Evolutionary conservation across 371 early-diverging fungal genomes (phyloP).

Genomic region (Mortierella sp.): DNA sequence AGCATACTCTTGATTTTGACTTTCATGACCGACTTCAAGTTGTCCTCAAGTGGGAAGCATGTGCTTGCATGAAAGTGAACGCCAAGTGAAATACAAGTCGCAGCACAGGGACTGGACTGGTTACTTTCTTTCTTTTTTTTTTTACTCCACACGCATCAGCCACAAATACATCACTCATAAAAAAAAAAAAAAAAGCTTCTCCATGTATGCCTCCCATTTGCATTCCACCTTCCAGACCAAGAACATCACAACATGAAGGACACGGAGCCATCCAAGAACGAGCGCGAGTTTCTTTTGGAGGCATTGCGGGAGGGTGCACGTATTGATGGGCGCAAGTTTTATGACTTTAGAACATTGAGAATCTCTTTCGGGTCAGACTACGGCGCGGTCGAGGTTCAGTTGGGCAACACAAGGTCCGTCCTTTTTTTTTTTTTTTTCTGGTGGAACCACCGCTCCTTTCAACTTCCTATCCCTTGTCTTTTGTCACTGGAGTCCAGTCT

Average conservation of each 20-base stretch:
- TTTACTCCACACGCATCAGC: no score
- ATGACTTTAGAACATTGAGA: constrained; percentile 78
- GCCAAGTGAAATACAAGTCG: no score
- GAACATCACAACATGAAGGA: constrained; percentile 41
- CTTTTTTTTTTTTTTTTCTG: neutral
- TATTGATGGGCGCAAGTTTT: constrained; percentile 83
- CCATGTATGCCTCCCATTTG: neutral
- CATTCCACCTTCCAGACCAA: constrained; percentile 11
- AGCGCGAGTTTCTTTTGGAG: constrained; percentile 70
- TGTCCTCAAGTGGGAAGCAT: no score
- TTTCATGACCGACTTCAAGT: constrained; percentile 24
- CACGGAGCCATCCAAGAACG: constrained; percentile 69
- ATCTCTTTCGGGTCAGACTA: constrained; percentile 75
- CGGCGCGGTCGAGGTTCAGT: constrained; percentile 83
- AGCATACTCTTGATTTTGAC: constrained; percentile 46
- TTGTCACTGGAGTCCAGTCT: no score
- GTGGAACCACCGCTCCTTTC: no score
- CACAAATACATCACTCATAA: neutral
- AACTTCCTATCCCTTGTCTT: no score
- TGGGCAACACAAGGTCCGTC: constrained; percentile 80
- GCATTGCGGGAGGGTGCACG: constrained; percentile 75
- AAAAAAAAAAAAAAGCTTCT: neutral
- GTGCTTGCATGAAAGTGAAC: no score
- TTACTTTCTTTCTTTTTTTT: neutral
- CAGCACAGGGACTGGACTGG: neutral